phyloP scores from a whole-genome alignment of 345 rosid species.

The Trapa incisa region DNA sequence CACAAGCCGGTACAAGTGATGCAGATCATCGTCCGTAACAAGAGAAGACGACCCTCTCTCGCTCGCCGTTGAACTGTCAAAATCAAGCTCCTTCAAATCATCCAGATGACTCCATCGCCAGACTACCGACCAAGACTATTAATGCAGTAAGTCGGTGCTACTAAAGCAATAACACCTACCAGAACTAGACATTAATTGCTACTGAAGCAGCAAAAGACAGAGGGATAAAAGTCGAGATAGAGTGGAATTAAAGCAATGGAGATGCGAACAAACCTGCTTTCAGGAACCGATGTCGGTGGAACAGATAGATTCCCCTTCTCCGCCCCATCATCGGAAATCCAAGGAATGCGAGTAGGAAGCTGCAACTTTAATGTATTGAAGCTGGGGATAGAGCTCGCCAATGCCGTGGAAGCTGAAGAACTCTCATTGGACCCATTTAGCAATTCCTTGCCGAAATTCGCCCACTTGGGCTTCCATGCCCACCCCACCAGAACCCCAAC shows the following conservation, averaged over 20 bases:
- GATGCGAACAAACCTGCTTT: conserved; percentile 38
- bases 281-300: conserved; percentile 16
- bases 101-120: conserved; percentile 2
- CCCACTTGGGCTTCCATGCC: conserved; percentile 96
- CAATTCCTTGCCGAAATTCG: conserved; percentile 33
- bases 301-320: conserved; percentile 12
- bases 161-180: not conserved
- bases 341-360: conserved; percentile 36
- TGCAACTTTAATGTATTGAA: conserved; percentile 38
- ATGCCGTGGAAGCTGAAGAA: not conserved
- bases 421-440: conserved; percentile 16
- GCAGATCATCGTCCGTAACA: conserved; percentile 54
- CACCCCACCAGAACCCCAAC: conserved; percentile 84
- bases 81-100: not conserved
- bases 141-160: not conserved
- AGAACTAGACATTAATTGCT: not conserved
- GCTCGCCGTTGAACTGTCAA: conserved; percentile 27
- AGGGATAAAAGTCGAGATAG: not conserved
- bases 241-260: not conserved
- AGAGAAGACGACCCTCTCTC: conserved; percentile 24
- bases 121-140: not conserved
- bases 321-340: conserved; percentile 24
- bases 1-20: conserved; percentile 52
- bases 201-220: not conserved
- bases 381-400: conserved; percentile 21